A percentile compares a stretch with the other conserved stretches of the same genome.
Conservation (phyloP, 2,329 filamentous ascomycete species). For the Hypomyces rosellus region DNA sequence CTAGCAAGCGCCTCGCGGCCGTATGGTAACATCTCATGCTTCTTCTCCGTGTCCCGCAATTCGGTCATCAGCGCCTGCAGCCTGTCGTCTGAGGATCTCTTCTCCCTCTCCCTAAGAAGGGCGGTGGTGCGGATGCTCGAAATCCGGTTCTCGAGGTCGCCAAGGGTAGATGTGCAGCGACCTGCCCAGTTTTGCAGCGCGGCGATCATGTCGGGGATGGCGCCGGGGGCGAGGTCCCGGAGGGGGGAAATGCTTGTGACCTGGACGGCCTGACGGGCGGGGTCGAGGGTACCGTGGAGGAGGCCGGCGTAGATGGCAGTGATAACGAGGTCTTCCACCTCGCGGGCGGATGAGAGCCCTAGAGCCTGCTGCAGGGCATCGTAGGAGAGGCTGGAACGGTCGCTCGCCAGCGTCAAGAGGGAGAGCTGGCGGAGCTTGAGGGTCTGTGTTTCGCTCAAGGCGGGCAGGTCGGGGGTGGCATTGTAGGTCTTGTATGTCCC, state of each 20-base stretch:
- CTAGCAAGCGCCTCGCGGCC: slow-evolving; percentile 21
- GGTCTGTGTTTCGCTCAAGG: slow-evolving; percentile 64
- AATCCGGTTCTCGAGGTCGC: slow-evolving; percentile 71
- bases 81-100: slow-evolving; percentile 40
- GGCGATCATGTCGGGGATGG: slow-evolving; percentile 60
- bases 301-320: slow-evolving; percentile 82
- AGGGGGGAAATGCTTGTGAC: slow-evolving; percentile 78
- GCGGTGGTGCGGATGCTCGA: slow-evolving; percentile 56
- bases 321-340: slow-evolving; percentile 82
- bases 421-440: slow-evolving; percentile 88
- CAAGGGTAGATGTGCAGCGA: slow-evolving; percentile 70
- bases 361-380: slow-evolving; percentile 59
- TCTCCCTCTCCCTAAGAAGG: slow-evolving; percentile 43
- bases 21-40: slow-evolving; percentile 17
- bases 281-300: slow-evolving; percentile 76
- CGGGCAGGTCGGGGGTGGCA: slow-evolving; percentile 51
- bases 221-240: slow-evolving; percentile 73
- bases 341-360: slow-evolving; percentile 56
- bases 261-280: slow-evolving; percentile 64
- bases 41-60: slow-evolving; percentile 37
- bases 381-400: slow-evolving; percentile 66
- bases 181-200: slow-evolving; percentile 68
- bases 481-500: slow-evolving; percentile 78
- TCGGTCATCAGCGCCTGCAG: slow-evolving; percentile 44
- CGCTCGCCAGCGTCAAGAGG: slow-evolving; percentile 71